These are phyloP conservation scores for Pseudocercospora eumusae DNA, from an alignment of 2,329 filamentous ascomycete species.

Conservation along the genomic window DNA sequence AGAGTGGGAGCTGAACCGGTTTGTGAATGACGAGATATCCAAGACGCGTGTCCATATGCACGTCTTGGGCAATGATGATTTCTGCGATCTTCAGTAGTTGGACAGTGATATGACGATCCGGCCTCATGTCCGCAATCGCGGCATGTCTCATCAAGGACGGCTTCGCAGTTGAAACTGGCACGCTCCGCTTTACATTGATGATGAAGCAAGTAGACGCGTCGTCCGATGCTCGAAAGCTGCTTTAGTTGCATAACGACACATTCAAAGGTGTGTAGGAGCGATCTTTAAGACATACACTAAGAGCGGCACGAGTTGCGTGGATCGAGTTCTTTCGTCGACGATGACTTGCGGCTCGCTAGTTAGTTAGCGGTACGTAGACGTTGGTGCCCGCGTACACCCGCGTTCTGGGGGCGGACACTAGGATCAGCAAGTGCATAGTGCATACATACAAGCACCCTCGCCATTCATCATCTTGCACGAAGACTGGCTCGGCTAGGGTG, in stretches of 20 bases:
- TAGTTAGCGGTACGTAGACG: not conserved
- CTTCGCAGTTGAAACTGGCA: not conserved
- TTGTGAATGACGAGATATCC: not conserved
- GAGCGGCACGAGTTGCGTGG: constrained; percentile 5
- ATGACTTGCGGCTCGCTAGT: constrained; percentile 7
- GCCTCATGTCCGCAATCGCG: not conserved
- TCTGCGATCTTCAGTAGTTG: not conserved
- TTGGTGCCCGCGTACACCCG: not conserved
- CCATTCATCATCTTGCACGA: constrained; percentile 1
- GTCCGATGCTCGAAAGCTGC: not conserved
- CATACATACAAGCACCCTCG: constrained; percentile 6
- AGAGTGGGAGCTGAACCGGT: not conserved
- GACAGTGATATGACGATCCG: not conserved
- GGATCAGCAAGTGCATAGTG: not conserved
- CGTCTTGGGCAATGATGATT: not conserved
- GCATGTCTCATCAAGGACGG: not conserved
- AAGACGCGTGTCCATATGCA: not conserved
- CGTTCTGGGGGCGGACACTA: not conserved
- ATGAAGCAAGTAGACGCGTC: not conserved
- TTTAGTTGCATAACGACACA: constrained; percentile 4
- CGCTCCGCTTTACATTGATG: too few species aligned
- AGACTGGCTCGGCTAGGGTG: constrained; percentile 3
- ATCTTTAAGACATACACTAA: not conserved
- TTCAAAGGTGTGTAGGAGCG: not conserved
- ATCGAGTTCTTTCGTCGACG: constrained; percentile 7